Evolutionary conservation across 1,284 basidiomycete genomes (phyloP), one percentile per base, ranked within the genome.

Genomic region (Naganishia liquefaciens): DNA sequence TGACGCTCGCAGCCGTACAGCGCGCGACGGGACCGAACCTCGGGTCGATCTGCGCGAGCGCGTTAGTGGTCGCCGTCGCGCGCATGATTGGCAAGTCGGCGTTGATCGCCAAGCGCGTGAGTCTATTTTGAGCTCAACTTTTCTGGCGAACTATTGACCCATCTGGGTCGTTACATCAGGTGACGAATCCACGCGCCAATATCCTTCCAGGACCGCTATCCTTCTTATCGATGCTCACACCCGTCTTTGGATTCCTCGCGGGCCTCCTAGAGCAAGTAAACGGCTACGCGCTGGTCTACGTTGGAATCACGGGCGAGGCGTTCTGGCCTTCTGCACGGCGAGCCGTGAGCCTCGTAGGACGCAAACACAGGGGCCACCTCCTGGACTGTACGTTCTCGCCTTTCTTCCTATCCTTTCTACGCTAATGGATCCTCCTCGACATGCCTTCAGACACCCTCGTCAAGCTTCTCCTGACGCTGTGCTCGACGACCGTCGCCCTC

Each of bases 281-380:
- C 79, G 86, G 85, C 46, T 88, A 91, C 71, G 90, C 89, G 15
- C 81, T 95, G 37, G 84, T 93, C 11, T 94, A 94, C 75, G 85
- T 86, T 1, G 93, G 93, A 0, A 80, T 96, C 66, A 93, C 90
- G 0, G 93, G 92, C 0, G 88, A 90, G 62, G 82, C 86, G 1
- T 95, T 94, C 77, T 88, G 90, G 82, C 82, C 83, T 7, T 87
- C 87, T 67, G 90, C 91, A 13, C 82, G 86, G 64, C 81, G 89
- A 44, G 85, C 87, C 75, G 82, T 84, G 3, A 81, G 76, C 3
- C 71, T 80, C 53, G 72, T 79, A 23, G 70, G 77, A 63, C 52
- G 76, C 55, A 57, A 79, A 65, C 71, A 74, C 66, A 68, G 75
- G 64, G 71, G 69, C 68, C 71, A 73, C 61, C 64, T 79, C 9